A percentile compares a stretch with the other conserved stretches of the same genome.
Conservation (phyloP, 2,329 filamentous ascomycete genomes). For the Pestalotiopsis sp. region DNA sequence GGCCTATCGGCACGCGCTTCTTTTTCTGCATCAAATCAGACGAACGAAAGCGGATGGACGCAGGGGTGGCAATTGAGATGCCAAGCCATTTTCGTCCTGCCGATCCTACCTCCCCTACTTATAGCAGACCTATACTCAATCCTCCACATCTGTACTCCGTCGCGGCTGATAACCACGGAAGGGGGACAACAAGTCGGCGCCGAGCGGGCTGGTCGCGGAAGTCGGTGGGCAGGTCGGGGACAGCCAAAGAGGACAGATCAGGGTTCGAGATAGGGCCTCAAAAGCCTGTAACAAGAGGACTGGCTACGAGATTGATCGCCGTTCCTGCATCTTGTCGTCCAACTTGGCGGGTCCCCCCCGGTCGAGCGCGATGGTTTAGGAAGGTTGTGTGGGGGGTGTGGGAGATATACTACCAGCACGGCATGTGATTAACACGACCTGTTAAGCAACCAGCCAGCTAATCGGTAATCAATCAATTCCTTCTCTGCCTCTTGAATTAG, state of each 20-base stretch:
- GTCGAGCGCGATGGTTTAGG: not conserved
- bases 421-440: constrained; percentile 5
- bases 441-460: not conserved
- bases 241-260: not conserved
- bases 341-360: not conserved
- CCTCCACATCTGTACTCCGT: not conserved
- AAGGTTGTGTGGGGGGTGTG: not conserved
- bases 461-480: not conserved
- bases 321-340: not conserved
- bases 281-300: not conserved
- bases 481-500: not conserved
- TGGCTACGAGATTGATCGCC: not conserved
- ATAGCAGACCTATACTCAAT: not conserved
- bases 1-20: not conserved
- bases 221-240: not conserved
- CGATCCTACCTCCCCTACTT: not conserved
- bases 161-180: not conserved
- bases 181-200: not conserved
- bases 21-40: not conserved
- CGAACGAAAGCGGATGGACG: not conserved
- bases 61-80: not conserved
- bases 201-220: not conserved
- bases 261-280: not conserved
- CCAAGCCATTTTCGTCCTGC: not conserved
- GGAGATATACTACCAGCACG: not conserved